Evolutionary conservation across 495 filamentous ascomycete genomes (phyloP).

Genomic region (Parathielavia appendiculata): DNA sequence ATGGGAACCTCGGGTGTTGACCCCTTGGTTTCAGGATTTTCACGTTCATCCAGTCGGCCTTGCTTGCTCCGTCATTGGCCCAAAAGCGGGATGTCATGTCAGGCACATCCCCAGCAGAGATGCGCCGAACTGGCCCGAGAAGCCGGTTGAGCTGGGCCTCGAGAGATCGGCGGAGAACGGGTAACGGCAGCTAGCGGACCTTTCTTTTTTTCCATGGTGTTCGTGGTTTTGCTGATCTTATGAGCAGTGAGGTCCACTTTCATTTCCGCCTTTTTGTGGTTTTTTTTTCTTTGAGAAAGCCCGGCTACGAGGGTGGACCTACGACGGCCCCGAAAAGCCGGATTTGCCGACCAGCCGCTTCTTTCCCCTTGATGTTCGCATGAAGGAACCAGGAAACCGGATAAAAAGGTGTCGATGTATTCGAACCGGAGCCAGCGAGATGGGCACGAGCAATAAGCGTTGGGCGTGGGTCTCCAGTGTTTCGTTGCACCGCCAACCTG

Average conservation of each 20-base stretch:
- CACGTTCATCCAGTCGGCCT: neutral
- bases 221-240: slow-evolving; percentile 3
- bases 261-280: slow-evolving; percentile 9
- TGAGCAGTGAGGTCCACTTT: slow-evolving; percentile 8
- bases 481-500: slow-evolving; percentile 5
- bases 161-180: slow-evolving; percentile 2
- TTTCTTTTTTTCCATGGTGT: slow-evolving; percentile 6
- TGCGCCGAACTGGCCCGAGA: slow-evolving; percentile 2
- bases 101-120: slow-evolving; percentile 4
- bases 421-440: neutral
- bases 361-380: neutral
- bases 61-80: neutral
- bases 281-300: slow-evolving; percentile 9
- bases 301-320: slow-evolving; percentile 1
- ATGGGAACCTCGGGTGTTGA: slow-evolving; percentile 9
- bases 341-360: neutral
- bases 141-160: neutral
- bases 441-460: slow-evolving; percentile 8
- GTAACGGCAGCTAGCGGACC: slow-evolving; percentile 4
- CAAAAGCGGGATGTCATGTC: slow-evolving; percentile 5
- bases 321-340: neutral
- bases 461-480: neutral
- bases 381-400: neutral
- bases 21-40: slow-evolving; percentile 15
- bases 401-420: neutral